Base-by-base conservation (phyloP, 2,329 filamentous ascomycete genomes). In the Magnaporthiopsis incrustans region DNA sequence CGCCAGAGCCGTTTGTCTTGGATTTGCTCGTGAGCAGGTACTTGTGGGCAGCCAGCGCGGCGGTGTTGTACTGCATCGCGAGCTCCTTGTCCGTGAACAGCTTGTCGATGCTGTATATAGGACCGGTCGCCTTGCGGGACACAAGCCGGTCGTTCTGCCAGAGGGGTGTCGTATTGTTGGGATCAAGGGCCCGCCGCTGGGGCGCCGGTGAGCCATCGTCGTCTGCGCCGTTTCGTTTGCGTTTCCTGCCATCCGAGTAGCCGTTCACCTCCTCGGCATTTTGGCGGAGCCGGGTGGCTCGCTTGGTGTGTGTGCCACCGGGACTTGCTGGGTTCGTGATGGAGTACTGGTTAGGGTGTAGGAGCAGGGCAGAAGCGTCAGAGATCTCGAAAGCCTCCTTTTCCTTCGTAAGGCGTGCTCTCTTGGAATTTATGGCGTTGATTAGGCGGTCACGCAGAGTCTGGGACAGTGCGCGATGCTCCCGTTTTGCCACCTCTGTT, bases 41-140 rank as follows among this genome's bases (percentile, higher is more conserved):
- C 66, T 84, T 83, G 72, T 88, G 84, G 11, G 87, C 82, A 2
- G 85, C 85, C 26, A 87, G 70, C 35, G 86, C 85, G 6, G 87
- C 83, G 5, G 79, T 76, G 66, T 88, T 88, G 72, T 88, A 88
- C 33, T 84, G 85, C 77, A 89, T 81, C 5, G 83, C 81, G 35
- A 89, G 79, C 75, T 89, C 87, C 74, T 87, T 89, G 69, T 89
- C 87, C 0, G 86, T 89, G 62, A 89, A 89, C 53, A 89, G 81
- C 76, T 89, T 89, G 69, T 89, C 86, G 65, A 89, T 83, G 71
- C 83, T 88, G 72, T 87, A 88, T 1, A 86, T 75, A 0, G 85
- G 81, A 11, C 84, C 85, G 26, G 83, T 81, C 69, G 85, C 81
- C 71, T 83, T 83, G 64, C 82, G 76, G 65, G 77, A 76, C 68